Percentiles rank a stretch among this genome's conserved stretches.
Conservation (phyloP, 129 eudicot species). For the Ambrosia artemisiifolia region DNA sequence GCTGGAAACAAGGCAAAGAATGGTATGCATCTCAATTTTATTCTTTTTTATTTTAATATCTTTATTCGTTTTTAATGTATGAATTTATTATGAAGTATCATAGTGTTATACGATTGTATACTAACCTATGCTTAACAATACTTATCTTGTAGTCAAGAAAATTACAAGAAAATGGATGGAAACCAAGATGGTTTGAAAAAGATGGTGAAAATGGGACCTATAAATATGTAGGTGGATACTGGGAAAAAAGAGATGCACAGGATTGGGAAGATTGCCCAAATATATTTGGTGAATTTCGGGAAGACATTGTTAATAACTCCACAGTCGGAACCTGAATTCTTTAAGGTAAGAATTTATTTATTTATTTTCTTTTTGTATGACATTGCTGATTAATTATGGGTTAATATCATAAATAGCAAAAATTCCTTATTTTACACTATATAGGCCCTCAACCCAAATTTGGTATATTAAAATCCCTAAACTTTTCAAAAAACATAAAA, state of each 20-base stretch:
- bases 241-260: slow-evolving; percentile 68
- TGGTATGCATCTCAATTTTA: slow-evolving; percentile 24
- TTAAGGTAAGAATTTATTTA: slow-evolving; percentile 19
- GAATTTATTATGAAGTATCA: background rate
- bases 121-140: slow-evolving; percentile 11
- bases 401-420: too few species aligned
- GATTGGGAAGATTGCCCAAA: slow-evolving; percentile 72
- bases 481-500: too few species aligned
- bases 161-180: slow-evolving; percentile 89
- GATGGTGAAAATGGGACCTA: slow-evolving; percentile 66
- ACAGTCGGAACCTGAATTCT: slow-evolving; percentile 37
- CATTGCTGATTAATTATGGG: background rate
- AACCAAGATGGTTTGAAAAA: slow-evolving; percentile 65
- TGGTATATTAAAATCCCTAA: too few species aligned
- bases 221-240: slow-evolving; percentile 63
- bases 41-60: background rate
- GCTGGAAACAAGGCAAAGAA: slow-evolving; percentile 42
- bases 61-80: background rate
- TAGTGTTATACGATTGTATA: background rate
- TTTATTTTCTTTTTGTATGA: background rate
- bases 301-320: slow-evolving; percentile 38
- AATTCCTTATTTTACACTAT: too few species aligned
- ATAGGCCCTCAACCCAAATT: too few species aligned
- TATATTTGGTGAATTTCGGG: slow-evolving; percentile 62
- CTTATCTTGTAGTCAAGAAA: slow-evolving; percentile 58